Base-by-base conservation (phyloP, 2,329 filamentous ascomycete genomes). In the Apiospora arundinis region DNA sequence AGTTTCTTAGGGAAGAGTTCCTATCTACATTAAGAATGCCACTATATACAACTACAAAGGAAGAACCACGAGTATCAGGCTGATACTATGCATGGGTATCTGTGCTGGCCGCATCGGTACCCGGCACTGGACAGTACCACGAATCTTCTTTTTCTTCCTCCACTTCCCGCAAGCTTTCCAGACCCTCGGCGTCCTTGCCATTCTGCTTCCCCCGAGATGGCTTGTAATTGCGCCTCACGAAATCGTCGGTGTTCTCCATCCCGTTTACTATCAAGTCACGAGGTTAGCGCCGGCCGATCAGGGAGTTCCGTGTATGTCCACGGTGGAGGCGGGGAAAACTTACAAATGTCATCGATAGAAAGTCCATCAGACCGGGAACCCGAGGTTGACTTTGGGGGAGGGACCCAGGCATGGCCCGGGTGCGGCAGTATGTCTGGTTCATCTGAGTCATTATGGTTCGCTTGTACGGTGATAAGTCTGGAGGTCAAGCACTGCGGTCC, bases 401-500 rank as follows among this genome's bases (percentile, higher is more conserved):
- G 52, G 25, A 11, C 52, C 52, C 28, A 37, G 5, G 52, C 28
- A 32, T 60, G 52, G 2, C 52, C 52, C 52, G 52, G 28, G 25
- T 60, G 52, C 52, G 52, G 28, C 52, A 60, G 21, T 18, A 60
- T 18, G 28, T 60, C 52, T 32, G 28, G 52, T 18, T 60, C 52
- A 21, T 60, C 52, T 2, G 52, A 37, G 21, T 60, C 52, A 2
- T 18, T 25, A 18, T 60, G 52, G 28, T 32, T 37, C 9, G 16
- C 28, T 37, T 28, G 52, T 21, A 60, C 28, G 1, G 52, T 60
- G 28, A 60, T 37, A 21, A 60, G 52, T n/a, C 52, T 21, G 16
- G 52, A 60, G 9, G 52, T 60, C 52, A 60, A 32, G 52, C 28
- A 37, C 52, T 60, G 25, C 16, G 52, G 52, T 37, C 52, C 52